These are phyloP conservation scores for Corymbia maculata DNA, from an alignment of 345 rosid species.

Conservation along the genomic window DNA sequence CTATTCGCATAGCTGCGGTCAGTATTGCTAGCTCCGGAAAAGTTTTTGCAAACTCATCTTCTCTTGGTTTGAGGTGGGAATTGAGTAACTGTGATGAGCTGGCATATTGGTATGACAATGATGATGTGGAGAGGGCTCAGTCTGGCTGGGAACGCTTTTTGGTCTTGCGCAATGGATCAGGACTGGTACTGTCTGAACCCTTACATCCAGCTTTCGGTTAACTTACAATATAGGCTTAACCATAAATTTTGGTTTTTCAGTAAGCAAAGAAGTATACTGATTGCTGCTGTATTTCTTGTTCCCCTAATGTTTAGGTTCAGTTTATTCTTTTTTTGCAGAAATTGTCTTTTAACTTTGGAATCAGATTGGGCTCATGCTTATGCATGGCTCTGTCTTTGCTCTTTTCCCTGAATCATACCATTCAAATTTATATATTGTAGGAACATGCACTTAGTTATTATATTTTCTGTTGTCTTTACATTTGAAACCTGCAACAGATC, in stretches of 20 bases:
- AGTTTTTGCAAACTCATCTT: slow-evolving; percentile 90
- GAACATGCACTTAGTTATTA: not conserved
- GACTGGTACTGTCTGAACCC: slow-evolving; percentile 42
- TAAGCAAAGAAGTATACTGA: not conserved
- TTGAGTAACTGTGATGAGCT: slow-evolving; percentile 53
- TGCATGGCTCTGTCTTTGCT: not conserved
- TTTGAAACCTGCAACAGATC: not conserved
- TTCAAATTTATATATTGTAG: not conserved
- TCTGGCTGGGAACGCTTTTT: slow-evolving; percentile 82
- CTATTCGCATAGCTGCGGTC: slow-evolving; percentile 73
- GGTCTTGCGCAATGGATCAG: slow-evolving; percentile 68
- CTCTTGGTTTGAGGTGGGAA: slow-evolving; percentile 79
- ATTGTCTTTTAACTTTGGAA: not conserved
- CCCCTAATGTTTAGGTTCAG: not conserved
- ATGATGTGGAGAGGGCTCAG: slow-evolving; percentile 29
- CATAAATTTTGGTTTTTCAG: not conserved
- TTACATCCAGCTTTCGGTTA: not conserved
- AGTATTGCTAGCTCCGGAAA: slow-evolving; percentile 55
- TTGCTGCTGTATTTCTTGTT: not conserved
- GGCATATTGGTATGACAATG: slow-evolving; percentile 65
- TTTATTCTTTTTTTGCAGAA: not conserved
- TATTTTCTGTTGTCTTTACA: not conserved
- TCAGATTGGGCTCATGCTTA: not conserved
- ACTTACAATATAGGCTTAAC: not conserved
- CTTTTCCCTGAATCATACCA: not conserved